These are phyloP conservation scores for Penicillium sp. DNA, from an alignment of 2,329 filamentous ascomycete species.

Conservation along the genomic window DNA sequence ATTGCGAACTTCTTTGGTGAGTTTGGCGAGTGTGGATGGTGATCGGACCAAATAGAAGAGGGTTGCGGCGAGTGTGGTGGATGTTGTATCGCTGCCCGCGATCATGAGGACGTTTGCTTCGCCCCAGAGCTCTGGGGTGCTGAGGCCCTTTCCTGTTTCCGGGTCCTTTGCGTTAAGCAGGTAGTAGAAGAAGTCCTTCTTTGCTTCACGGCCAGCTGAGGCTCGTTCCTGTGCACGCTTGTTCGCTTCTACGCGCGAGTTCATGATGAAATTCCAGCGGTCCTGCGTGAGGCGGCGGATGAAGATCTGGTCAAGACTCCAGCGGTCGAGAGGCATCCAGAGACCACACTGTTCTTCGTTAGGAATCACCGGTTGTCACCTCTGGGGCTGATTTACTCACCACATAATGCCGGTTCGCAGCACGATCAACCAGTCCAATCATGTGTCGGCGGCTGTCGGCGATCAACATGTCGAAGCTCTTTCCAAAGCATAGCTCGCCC, in stretches of 20 bases:
- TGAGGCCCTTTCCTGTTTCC: constrained; percentile 70
- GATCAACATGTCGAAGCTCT: constrained; percentile 56
- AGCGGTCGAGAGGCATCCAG: constrained; percentile 69
- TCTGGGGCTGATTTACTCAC: constrained; percentile 49
- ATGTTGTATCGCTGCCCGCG: constrained; percentile 73
- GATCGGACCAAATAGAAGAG: constrained; percentile 47
- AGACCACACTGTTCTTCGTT: constrained; percentile 64
- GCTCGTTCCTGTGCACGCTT: constrained; percentile 63
- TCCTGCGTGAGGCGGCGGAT: constrained; percentile 70
- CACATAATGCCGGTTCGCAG: constrained; percentile 70
- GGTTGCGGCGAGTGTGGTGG: constrained; percentile 59
- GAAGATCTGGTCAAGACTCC: constrained; percentile 69
- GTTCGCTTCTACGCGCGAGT: constrained; percentile 68
- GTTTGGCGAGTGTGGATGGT: constrained; percentile 32
- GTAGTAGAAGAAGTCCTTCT: constrained; percentile 77
- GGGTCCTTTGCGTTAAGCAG: constrained; percentile 72
- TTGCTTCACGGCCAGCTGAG: constrained; percentile 67
- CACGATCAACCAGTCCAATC: constrained; percentile 68
- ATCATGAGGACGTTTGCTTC: constrained; percentile 75
- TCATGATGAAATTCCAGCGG: constrained; percentile 71
- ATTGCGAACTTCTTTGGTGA: constrained; percentile 42
- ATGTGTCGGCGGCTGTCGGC: constrained; percentile 61
- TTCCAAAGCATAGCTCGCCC: constrained; percentile 57
- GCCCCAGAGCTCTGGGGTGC: constrained; percentile 69
- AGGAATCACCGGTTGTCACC: background rate